phyloP scores from a whole-genome alignment of 148 eudicot genomes.

The Vaccinium darrowii region DNA sequence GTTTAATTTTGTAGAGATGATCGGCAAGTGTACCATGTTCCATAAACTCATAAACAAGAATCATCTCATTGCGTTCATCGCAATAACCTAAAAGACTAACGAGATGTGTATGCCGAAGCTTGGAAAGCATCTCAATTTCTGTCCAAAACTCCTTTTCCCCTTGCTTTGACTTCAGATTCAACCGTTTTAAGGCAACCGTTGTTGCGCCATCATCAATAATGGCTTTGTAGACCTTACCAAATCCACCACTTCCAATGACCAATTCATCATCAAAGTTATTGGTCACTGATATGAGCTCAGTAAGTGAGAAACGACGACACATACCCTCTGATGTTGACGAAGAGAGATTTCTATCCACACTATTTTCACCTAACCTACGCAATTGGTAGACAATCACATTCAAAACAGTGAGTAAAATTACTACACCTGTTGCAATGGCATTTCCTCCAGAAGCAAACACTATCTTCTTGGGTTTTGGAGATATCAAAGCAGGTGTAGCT shows the following conservation, averaged over 20 bases:
- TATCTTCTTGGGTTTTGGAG: not conserved
- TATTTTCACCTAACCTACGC: not conserved
- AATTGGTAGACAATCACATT: conserved; percentile 25
- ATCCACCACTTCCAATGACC: conserved; percentile 24
- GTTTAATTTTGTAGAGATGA: conserved; percentile 24
- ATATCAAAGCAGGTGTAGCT: not conserved
- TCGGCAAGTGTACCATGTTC: conserved; percentile 33
- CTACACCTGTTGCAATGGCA: conserved; percentile 16
- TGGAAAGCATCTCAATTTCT: conserved; percentile 20
- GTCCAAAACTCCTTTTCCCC: conserved; percentile 22
- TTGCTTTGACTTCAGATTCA: conserved; percentile 14
- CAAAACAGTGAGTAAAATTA: conserved; percentile 6
- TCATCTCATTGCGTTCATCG: conserved; percentile 32
- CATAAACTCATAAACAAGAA: conserved; percentile 42
- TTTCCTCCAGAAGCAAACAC: not conserved
- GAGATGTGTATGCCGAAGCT: conserved; percentile 22
- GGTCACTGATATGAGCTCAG: conserved; percentile 14
- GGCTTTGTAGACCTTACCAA: conserved; percentile 23
- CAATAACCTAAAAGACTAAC: conserved; percentile 44
- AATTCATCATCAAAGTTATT: conserved; percentile 14
- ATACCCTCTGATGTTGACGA: not conserved
- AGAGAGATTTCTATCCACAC: not conserved
- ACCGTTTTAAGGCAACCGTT: conserved; percentile 15
- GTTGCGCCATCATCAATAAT: not conserved
- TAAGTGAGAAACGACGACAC: conserved; percentile 14